Evolutionary conservation across 2,329 filamentous ascomycete genomes (phyloP).

Genomic region (Escovopsis weberi): DNA sequence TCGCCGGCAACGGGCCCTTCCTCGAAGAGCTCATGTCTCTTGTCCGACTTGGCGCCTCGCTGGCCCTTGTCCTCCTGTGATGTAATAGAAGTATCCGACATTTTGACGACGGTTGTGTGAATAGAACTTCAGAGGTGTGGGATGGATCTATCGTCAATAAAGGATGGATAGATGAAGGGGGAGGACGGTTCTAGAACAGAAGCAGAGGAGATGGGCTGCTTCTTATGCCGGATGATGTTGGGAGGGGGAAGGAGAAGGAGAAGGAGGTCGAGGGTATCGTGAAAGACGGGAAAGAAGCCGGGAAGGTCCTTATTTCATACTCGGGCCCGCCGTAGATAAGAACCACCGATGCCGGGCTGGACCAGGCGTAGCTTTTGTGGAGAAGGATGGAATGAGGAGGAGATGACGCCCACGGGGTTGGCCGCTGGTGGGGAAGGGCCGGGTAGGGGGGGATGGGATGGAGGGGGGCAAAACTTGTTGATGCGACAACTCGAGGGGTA

Average conservation of each 20-base stretch:
- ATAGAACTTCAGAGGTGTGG: not conserved
- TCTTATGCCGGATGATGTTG: no score
- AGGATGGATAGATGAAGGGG: not conserved
- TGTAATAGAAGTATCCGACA: conserved; percentile 6
- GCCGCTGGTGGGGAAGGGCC: not conserved
- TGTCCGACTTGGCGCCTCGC: conserved; percentile 6
- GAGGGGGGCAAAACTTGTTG: no score
- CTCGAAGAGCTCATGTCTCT: conserved; percentile 8
- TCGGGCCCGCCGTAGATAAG: not conserved
- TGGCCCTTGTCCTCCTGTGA: conserved; percentile 3
- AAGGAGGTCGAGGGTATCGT: not conserved
- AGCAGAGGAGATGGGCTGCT: not conserved
- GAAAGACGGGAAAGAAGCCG: not conserved
- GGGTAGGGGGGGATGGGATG: not conserved
- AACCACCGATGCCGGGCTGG: no score
- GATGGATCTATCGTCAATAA: not conserved
- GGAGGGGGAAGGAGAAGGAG: not conserved
- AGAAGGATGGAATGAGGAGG: no score
- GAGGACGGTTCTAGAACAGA: not conserved
- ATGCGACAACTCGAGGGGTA: no score
- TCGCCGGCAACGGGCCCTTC: conserved; percentile 16
- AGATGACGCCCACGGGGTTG: no score
- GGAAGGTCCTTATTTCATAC: not conserved
- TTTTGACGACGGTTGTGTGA: not conserved
- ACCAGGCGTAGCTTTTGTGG: no score